Evolutionary conservation across 768 basidiomycete genomes (phyloP), one percentile per base, ranked within the genome.

Genomic region (Gymnopilus dilepis): DNA sequence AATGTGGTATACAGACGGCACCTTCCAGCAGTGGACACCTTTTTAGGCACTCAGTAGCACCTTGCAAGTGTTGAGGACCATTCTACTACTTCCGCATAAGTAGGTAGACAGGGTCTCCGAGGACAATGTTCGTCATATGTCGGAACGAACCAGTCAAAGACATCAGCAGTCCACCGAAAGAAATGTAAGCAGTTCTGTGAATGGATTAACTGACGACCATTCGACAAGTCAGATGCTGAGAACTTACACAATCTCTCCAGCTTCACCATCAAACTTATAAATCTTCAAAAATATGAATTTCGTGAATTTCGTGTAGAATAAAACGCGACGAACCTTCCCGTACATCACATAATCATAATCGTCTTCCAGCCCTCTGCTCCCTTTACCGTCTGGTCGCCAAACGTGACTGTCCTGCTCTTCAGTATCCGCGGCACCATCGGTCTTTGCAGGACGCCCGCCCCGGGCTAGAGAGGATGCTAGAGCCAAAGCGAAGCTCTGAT

Each of bases 311-410:
- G n/a, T 21, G 8, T 37, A 21, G 26, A 33, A 17, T 5, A 31
- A 21, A 2, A 11, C 55, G 43, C n/a, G 21, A 68, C 82, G 60
- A 65, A 96, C 95, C 88, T 96, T 99, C 31, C 97, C 97, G 73
- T 94, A 95, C 95, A 98, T 98, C 66, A 99, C 97, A 80, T 99
- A 99, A 71, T 98, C 96, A 70, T 95, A 99, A 66, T 99, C 95
- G 60, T 95, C 91, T 65, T 98, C 97, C 26, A 99, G 73, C 11
- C 89, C 96, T 58, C 70, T 82, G 66, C 82, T 84, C 13, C 85
- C 93, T 76, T 89, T 95, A 37, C 89, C 89, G 70, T 93, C 92
- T 53, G 93, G 93, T 70, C 93, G 78, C 93, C 93, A 95, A 17
- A 90, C 84, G 70, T 91, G 83, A 58, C 88, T 78, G 65, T 92